Percentiles rank a stretch among this genome's conserved stretches.
phyloP scores from a whole-genome alignment of 768 basidiomycete species.

The Suillus hirtellus region DNA sequence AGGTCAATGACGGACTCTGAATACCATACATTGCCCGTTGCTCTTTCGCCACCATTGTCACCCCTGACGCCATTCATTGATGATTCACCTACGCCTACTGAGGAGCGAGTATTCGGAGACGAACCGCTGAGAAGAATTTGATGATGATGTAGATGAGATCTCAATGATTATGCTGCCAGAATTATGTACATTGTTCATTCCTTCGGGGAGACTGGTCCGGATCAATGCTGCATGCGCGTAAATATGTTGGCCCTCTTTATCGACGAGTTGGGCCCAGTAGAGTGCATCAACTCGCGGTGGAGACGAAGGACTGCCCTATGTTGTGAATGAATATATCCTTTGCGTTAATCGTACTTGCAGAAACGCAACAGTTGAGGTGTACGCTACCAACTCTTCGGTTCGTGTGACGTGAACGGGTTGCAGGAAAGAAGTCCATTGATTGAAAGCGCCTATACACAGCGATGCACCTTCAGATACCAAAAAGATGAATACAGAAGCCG shows the following conservation, averaged over 20 bases:
- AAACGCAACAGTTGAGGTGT: no score
- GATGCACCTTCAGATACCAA: no score
- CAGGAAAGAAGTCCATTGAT: no score
- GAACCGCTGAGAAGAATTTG: neutral
- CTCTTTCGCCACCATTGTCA: neutral
- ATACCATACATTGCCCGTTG: neutral
- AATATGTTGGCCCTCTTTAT: neutral
- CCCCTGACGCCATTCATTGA: neutral
- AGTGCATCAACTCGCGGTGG: neutral
- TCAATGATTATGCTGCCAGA: neutral
- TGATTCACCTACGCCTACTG: neutral
- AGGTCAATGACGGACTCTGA: neutral
- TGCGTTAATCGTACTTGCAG: no score
- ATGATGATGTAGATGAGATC: neutral
- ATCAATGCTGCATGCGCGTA: conserved; percentile 14
- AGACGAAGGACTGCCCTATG: neutral
- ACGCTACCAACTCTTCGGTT: no score
- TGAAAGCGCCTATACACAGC: no score
- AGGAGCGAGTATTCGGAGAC: neutral
- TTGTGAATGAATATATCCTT: no score
- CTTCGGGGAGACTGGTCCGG: conserved; percentile 17
- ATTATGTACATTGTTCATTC: conserved; percentile 29
- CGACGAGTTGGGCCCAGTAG: no score
- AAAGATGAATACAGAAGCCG: no score
- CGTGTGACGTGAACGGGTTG: no score